A percentile compares a stretch with the other conserved stretches of the same genome.
phyloP scores from a whole-genome alignment of 345 rosid genomes.

The Eucalyptus regnans region DNA sequence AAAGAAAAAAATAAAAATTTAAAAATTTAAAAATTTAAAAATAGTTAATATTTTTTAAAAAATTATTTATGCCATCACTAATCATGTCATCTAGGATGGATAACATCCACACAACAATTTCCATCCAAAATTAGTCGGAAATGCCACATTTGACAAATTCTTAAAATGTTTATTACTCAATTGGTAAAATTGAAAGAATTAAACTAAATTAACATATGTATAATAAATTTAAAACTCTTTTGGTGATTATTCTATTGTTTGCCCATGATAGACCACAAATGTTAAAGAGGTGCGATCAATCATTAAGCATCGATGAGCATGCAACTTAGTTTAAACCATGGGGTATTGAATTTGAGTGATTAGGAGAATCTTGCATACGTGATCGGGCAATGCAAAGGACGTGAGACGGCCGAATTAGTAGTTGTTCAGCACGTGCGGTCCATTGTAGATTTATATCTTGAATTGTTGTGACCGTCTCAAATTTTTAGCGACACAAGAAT shows the following conservation, averaged over 20 bases:
- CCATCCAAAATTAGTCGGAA: background rate
- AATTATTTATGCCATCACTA: no score
- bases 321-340: background rate
- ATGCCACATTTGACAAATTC: fast-evolving
- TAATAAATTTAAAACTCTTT: no score
- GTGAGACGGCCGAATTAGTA: background rate
- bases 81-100: background rate
- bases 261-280: background rate
- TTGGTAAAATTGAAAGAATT: no score
- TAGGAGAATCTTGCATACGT: background rate
- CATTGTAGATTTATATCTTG: background rate
- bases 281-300: background rate
- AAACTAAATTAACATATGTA: no score
- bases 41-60: no score
- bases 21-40: no score
- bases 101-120: background rate
- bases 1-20: no score
- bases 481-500: fast-evolving
- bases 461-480: no score
- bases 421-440: background rate
- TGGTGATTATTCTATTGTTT: background rate
- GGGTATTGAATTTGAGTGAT: background rate
- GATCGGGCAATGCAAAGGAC: background rate
- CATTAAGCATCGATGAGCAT: background rate
- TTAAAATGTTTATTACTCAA: no score